Evolutionary conservation across 768 basidiomycete genomes (phyloP).

Genomic region (Candolleomyces efflorescens): DNA sequence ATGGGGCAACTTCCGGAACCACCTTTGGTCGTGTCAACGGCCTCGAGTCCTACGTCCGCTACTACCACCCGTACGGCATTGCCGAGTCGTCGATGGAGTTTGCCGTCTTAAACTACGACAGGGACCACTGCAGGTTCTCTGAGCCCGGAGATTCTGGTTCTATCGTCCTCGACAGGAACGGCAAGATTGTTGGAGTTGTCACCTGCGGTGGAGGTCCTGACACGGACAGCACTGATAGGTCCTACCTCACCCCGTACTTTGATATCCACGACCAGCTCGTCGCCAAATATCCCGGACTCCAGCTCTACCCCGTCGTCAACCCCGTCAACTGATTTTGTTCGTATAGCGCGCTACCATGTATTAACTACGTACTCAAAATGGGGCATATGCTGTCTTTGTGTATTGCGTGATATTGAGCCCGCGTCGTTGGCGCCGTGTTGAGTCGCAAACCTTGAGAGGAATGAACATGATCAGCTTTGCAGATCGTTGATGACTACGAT

Average conservation of each 20-base stretch:
- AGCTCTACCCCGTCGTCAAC: no score
- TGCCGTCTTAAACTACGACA: not conserved
- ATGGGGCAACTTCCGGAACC: not conserved
- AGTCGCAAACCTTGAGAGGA: no score
- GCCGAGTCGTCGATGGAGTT: not conserved
- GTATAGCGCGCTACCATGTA: no score
- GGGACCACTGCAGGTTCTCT: not conserved
- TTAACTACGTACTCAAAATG: no score
- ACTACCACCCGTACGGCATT: not conserved
- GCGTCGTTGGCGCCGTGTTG: no score
- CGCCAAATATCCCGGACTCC: no score
- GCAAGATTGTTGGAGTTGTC: not conserved
- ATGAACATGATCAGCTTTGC: no score
- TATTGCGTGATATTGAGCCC: no score
- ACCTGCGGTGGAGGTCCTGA: not conserved
- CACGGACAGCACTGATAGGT: not conserved
- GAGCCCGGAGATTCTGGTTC: not conserved
- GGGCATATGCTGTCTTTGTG: no score
- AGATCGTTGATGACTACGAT: no score
- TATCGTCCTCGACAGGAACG: not conserved
- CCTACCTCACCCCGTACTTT: not conserved
- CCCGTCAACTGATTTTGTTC: no score
- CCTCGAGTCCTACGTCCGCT: not conserved
- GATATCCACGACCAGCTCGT: not conserved
- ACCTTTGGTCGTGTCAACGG: slow-evolving; percentile 4